Evolutionary conservation across 176 grass and related monocot genomes (phyloP).

Genomic region (Poa annua): DNA sequence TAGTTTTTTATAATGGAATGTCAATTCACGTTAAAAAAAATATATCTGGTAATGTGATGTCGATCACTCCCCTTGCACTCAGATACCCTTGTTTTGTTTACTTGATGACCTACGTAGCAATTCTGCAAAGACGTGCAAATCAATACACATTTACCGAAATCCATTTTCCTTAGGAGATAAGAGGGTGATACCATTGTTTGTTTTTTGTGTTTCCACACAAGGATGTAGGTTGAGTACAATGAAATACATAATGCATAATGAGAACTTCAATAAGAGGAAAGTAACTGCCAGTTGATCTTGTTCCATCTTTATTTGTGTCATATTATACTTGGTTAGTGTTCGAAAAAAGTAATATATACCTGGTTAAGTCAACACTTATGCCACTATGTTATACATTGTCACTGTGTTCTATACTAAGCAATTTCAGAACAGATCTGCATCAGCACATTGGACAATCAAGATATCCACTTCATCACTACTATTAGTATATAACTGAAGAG

Average conservation of each 20-base stretch:
- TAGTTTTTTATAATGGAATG: not conserved
- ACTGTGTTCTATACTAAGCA: not conserved
- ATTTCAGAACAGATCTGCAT: not conserved
- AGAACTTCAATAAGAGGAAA: not conserved
- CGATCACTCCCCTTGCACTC: not conserved
- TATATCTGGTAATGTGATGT: slow-evolving; percentile 1
- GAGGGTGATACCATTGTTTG: slow-evolving; percentile 5
- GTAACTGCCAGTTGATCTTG: not conserved
- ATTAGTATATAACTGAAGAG: not conserved
- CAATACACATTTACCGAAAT: not conserved
- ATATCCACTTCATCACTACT: not conserved
- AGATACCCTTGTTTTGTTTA: not conserved
- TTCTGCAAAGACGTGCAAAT: not conserved
- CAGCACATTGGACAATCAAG: not conserved
- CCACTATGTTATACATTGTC: not conserved
- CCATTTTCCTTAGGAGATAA: not conserved
- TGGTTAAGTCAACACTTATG: not conserved
- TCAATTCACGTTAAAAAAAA: not conserved
- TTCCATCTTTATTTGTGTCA: slow-evolving; percentile 18
- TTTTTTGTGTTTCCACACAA: not conserved
- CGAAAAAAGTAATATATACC: not conserved
- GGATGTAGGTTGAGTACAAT: not conserved
- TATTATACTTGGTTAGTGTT: slow-evolving; percentile 19
- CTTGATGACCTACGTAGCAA: not conserved
- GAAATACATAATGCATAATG: slow-evolving; percentile 5